Evolutionary conservation across 148 eudicot genomes (phyloP), one percentile per base, ranked within the genome.

Genomic region (Silene uniflora): DNA sequence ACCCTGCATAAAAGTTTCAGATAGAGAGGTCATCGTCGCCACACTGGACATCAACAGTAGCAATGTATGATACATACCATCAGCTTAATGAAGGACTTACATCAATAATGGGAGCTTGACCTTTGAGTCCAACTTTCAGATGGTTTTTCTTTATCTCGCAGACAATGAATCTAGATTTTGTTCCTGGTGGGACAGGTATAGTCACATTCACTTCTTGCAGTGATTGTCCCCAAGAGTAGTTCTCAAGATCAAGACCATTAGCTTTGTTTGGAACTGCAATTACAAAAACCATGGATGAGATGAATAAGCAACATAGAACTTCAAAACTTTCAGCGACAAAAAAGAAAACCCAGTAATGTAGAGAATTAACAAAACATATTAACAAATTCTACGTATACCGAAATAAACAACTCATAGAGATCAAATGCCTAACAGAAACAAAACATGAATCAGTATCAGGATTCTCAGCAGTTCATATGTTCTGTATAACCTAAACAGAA

Each of bases 121-220:
- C 96, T 86, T 87, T 93, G 46, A 93, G 75, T 52, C 96, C 98
- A 75, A 93, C 88, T 81, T 89, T 91, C 58, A 93, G 79, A 82
- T 86, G 91, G 55, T 93, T 89, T 75, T 89, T 93, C 85, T 91
- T 90, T 25, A 93, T 86, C 7, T 89, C 96, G 62, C 90, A 88
- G 9, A 74, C 78, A 72, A 93, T 80, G 46, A 77, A 80, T 77
- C 87, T 88, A 7, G 92, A 86, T 46, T 84, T 88, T 56, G 94
- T 88, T 77, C 92, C 94, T 67, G 85, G 85, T 69, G 97, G 89
- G 35, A 91, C 91, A 46, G 90, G 88, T 46, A 93, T 76, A 65
- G 71, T 81, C 14, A 91, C 81, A 71, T 72, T 93, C 73, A 93
- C 86, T 84, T 90, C 98, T 80, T 86, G 93, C 75, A 93, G 80